phyloP scores from a whole-genome alignment of 2,329 filamentous ascomycete genomes.

The Diaporthe caulivora region DNA sequence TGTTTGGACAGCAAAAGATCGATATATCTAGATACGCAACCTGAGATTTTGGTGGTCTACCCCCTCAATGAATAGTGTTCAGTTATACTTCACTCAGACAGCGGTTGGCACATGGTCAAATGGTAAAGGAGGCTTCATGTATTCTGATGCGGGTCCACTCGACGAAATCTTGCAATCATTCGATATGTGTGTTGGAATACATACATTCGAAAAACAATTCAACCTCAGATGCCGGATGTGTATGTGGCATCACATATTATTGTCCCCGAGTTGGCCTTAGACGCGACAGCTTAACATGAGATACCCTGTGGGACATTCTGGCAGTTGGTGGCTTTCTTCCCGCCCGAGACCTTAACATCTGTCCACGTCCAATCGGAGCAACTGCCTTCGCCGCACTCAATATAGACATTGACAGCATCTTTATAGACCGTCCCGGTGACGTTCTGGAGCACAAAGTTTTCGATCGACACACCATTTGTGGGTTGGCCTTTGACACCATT shows the following conservation, averaged over 20 bases:
- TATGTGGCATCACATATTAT: neutral
- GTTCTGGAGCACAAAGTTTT: slow-evolving; percentile 53
- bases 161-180: too few species aligned
- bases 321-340: slow-evolving; percentile 44
- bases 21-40: neutral
- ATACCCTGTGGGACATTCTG: slow-evolving; percentile 22
- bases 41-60: too few species aligned
- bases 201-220: slow-evolving; percentile 2
- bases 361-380: slow-evolving; percentile 54
- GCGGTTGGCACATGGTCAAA: too few species aligned
- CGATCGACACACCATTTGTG: slow-evolving; percentile 61
- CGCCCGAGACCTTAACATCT: slow-evolving; percentile 52
- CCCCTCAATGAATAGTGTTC: too few species aligned
- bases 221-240: neutral
- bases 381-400: slow-evolving; percentile 53
- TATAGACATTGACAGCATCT: slow-evolving; percentile 49
- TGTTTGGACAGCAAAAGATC: neutral
- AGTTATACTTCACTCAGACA: too few species aligned
- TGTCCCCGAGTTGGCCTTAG: too few species aligned
- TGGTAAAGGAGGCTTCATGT: neutral
- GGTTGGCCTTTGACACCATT: slow-evolving; percentile 54
- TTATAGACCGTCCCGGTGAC: slow-evolving; percentile 54
- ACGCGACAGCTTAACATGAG: neutral
- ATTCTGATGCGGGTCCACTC: neutral
- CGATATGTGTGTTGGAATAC: neutral